Conservation (phyloP, 306 rosid genomes). For the Prunus mira region DNA sequence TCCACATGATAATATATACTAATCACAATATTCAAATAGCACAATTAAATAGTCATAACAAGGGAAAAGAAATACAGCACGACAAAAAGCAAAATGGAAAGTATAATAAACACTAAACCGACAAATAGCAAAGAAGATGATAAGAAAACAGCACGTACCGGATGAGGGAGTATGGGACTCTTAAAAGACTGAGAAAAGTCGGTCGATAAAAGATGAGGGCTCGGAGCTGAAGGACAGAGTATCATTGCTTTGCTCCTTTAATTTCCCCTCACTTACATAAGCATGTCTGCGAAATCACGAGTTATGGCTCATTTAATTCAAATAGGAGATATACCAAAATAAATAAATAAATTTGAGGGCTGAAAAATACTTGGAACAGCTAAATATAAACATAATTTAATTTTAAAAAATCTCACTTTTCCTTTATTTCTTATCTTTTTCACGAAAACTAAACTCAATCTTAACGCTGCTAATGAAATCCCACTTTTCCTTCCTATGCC, state of each 20-base stretch:
- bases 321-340: background rate
- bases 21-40: background rate
- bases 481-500: background rate
- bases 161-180: slow-evolving; percentile 43
- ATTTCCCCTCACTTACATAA: slow-evolving; percentile 20
- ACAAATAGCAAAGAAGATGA: background rate
- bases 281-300: slow-evolving; percentile 11
- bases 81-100: background rate
- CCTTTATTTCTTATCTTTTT: background rate
- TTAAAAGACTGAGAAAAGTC: slow-evolving; percentile 38
- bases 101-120: background rate
- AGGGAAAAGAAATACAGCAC: background rate
- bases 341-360: background rate
- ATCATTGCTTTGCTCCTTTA: slow-evolving; percentile 47
- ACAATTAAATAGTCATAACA: background rate
- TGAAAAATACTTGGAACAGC: background rate
- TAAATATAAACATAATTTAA: background rate
- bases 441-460: no score
- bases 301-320: background rate
- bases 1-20: no score
- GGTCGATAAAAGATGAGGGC: slow-evolving; percentile 38
- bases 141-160: slow-evolving; percentile 35
- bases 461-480: no score
- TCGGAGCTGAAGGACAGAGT: slow-evolving; percentile 43
- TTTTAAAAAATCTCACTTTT: no score